These are phyloP conservation scores for Lepiota brunneoincarnata DNA, from an alignment of 768 basidiomycete genomes.

Conservation along the genomic window DNA sequence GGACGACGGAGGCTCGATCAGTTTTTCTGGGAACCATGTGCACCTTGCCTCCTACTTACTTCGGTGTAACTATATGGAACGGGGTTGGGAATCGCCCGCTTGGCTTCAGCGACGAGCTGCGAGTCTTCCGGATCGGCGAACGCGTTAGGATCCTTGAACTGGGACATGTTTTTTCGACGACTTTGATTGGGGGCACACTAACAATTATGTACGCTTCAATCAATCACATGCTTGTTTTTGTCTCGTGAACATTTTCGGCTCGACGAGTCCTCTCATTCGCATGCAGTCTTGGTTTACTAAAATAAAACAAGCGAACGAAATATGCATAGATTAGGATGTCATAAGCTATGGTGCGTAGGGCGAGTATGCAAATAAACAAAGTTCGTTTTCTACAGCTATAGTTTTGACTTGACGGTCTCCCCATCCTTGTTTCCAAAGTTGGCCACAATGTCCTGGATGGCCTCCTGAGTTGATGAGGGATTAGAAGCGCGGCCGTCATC, in stretches of 20 bases:
- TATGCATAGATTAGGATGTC: background rate
- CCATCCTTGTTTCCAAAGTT: slow-evolving; percentile 51
- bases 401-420: slow-evolving; percentile 43
- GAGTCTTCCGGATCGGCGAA: slow-evolving; percentile 83
- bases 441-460: slow-evolving; percentile 63
- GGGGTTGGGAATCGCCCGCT: slow-evolving; percentile 53
- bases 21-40: background rate
- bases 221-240: background rate
- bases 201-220: background rate
- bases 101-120: slow-evolving; percentile 77
- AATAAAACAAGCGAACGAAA: too few species aligned
- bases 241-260: too few species aligned
- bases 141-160: slow-evolving; percentile 42
- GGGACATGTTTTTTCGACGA: slow-evolving; percentile 30
- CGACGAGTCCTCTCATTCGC: too few species aligned
- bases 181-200: background rate
- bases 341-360: background rate
- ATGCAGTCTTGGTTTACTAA: too few species aligned
- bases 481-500: slow-evolving; percentile 83
- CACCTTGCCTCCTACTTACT: slow-evolving; percentile 21
- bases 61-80: slow-evolving; percentile 77
- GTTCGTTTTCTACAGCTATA: slow-evolving; percentile 31
- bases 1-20: slow-evolving; percentile 3
- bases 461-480: slow-evolving; percentile 71
- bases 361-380: background rate